phyloP scores from a whole-genome alignment of 768 basidiomycete genomes.

The Leccinum fibrillosum region DNA sequence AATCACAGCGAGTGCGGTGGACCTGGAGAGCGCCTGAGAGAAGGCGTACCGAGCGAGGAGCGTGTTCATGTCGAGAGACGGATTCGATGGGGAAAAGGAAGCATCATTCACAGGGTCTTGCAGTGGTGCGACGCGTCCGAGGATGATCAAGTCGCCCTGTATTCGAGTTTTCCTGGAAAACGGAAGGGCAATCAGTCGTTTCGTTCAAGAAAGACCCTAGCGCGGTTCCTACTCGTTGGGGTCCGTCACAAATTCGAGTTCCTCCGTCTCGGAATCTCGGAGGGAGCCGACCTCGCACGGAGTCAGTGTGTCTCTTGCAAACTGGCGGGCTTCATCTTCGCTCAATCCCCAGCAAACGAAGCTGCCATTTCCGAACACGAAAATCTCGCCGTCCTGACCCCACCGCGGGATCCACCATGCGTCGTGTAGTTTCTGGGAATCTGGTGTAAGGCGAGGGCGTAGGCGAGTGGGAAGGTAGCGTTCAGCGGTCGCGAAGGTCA shows the following conservation, averaged over 20 bases:
- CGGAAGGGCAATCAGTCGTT: slow-evolving; percentile 5
- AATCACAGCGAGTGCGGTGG: slow-evolving; percentile 83
- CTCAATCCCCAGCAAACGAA: slow-evolving; percentile 89
- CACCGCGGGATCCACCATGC: slow-evolving; percentile 79
- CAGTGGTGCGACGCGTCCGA: slow-evolving; percentile 67
- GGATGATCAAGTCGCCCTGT: slow-evolving; percentile 89
- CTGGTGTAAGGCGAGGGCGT: slow-evolving; percentile 50
- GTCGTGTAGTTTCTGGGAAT: slow-evolving; percentile 64
- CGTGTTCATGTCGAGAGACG: slow-evolving; percentile 63
- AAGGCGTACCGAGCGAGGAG: slow-evolving; percentile 86
- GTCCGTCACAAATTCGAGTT: slow-evolving; percentile 90
- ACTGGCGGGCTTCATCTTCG: slow-evolving; percentile 69
- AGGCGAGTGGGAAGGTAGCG: slow-evolving; percentile 70
- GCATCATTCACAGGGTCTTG: slow-evolving; percentile 45
- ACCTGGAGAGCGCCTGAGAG: slow-evolving; percentile 88
- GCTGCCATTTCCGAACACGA: slow-evolving; percentile 84
- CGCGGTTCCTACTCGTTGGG: slow-evolving; percentile 65
- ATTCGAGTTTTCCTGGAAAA: slow-evolving; percentile 69
- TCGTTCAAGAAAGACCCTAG: neutral
- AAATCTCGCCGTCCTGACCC: slow-evolving; percentile 75
- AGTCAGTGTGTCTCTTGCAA: slow-evolving; percentile 60
- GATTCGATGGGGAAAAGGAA: slow-evolving; percentile 46
- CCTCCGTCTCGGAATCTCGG: slow-evolving; percentile 76
- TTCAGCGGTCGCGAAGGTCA: slow-evolving; percentile 83
- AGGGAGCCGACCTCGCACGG: slow-evolving; percentile 63